Evolutionary conservation across 176 grass and related monocot genomes (phyloP), one percentile per base, ranked within the genome.

Genomic region (Cenchrus fungigraminus): DNA sequence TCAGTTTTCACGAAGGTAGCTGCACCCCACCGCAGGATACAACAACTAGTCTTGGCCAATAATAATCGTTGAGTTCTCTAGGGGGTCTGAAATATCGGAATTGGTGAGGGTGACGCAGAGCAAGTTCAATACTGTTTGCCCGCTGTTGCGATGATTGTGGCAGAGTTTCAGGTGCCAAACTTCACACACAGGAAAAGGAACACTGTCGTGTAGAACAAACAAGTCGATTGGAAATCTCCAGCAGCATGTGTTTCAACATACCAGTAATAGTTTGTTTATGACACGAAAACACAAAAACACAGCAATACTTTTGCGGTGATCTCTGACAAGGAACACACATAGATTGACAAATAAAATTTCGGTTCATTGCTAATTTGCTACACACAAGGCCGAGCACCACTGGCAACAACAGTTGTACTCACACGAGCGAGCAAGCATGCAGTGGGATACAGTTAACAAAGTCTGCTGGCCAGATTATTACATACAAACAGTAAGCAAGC

Each of bases 401-500:
- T 2, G 1, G 22, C 42, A 12, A 43, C 16, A 43, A 6, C 19
- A 45, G 11, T 60, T 44, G 9, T 60, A 54, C 13, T 15, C 1
- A 46, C 45, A 46, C 0, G 8, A 31, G 20, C 29, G 29, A 40
- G 29, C 29, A 37, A 11, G 29, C 51, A 75, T 19, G 71, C 47
- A 15, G 47, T 5, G 8, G 73, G 57, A 57, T 37, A 40, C 31
- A 40, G 0, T 31, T 10, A 19, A 74, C 71, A 74, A 16, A 9
- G 25, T 74, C 28, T 55, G 72, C 13, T 34, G 28, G 50, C 50
- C 50, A 32, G 8, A 55, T 74, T 74, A 55, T 74, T 74, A 74
- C 71, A 74, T 25, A 53, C 31, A 74, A 54, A 55, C 8, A 51
- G 22, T n/a, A 46, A 43, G 14, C 20, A 72, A 49, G 0, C 11